Percentiles rank a stretch among this genome's conserved stretches.
Evolutionary conservation across 768 basidiomycete genomes (phyloP).

Genomic region (Trichaptum fuscoviolaceum): DNA sequence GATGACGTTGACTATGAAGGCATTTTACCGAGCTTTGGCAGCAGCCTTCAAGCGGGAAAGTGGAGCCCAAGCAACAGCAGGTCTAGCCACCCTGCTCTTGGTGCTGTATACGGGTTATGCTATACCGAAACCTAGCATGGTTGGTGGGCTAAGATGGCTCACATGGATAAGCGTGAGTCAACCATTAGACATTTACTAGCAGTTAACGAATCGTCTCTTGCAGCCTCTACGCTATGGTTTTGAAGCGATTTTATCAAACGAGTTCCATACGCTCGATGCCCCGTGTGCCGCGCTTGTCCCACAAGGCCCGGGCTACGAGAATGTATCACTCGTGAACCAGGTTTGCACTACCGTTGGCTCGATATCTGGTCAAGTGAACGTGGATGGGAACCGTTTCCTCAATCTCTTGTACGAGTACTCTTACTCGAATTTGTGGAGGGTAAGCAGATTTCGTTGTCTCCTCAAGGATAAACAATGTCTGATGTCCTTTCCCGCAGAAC

Average conservation of each 20-base stretch:
- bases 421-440: slow-evolving; percentile 45
- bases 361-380: slow-evolving; percentile 31
- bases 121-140: slow-evolving; percentile 15
- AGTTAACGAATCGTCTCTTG: slow-evolving; percentile 32
- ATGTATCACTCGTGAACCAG: slow-evolving; percentile 27
- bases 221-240: slow-evolving; percentile 36
- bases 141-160: slow-evolving; percentile 23
- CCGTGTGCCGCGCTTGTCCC: slow-evolving; percentile 21
- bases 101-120: slow-evolving; percentile 31
- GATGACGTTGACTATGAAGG: slow-evolving; percentile 63
- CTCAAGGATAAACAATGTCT: slow-evolving; percentile 22
- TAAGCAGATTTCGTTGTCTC: slow-evolving; percentile 20
- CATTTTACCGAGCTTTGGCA: slow-evolving; percentile 66
- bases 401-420: slow-evolving; percentile 32
- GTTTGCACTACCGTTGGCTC: slow-evolving; percentile 40
- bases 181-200: slow-evolving; percentile 13
- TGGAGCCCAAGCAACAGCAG: slow-evolving; percentile 57
- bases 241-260: slow-evolving; percentile 36
- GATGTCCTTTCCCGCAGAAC: slow-evolving; percentile 23
- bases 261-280: slow-evolving; percentile 30
- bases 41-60: slow-evolving; percentile 55
- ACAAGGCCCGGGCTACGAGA: slow-evolving; percentile 15
- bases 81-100: slow-evolving; percentile 33
- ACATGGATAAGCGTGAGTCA: slow-evolving; percentile 17
- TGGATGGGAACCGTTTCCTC: slow-evolving; percentile 39